These are phyloP conservation scores for Glycine latifolia DNA, from an alignment of 306 rosid species.

Conservation along the genomic window DNA sequence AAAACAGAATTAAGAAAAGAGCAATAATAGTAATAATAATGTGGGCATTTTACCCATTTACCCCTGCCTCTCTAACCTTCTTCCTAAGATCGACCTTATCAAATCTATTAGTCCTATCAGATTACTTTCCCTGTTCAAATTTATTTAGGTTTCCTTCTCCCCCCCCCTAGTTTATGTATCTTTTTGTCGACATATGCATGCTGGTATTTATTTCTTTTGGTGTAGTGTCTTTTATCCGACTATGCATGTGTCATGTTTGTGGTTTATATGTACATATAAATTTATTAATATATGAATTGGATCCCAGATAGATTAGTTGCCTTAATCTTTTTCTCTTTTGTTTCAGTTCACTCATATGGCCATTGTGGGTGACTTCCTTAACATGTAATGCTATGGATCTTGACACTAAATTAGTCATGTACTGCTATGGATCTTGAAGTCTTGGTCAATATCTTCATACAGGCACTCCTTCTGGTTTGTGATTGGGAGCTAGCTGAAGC, in stretches of 20 bases:
- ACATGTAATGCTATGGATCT: constrained; percentile 19
- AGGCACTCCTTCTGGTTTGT: constrained; percentile 47
- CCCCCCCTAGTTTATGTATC: too few species aligned
- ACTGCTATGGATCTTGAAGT: constrained; percentile 16
- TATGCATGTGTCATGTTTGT: not conserved
- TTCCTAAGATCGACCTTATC: too few species aligned
- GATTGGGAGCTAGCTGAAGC: constrained; percentile 97
- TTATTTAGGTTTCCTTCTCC: too few species aligned
- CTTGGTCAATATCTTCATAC: constrained; percentile 33
- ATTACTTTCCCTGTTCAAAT: too few species aligned
- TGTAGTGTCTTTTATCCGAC: not conserved
- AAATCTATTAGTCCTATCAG: too few species aligned
- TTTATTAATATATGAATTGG: not conserved
- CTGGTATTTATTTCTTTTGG: too few species aligned
- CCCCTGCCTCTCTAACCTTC: too few species aligned
- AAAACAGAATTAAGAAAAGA: too few species aligned
- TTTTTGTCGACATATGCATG: too few species aligned
- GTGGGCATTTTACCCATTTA: too few species aligned
- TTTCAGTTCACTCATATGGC: constrained; percentile 23
- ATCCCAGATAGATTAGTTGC: not conserved
- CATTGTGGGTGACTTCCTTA: constrained; percentile 29
- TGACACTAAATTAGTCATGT: constrained; percentile 26
- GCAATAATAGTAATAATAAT: too few species aligned
- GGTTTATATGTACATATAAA: not conserved
- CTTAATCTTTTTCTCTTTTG: constrained; percentile 2